These are phyloP conservation scores for Gossypium armourianum DNA, from an alignment of 441 rosid species.

Conservation along the genomic window DNA sequence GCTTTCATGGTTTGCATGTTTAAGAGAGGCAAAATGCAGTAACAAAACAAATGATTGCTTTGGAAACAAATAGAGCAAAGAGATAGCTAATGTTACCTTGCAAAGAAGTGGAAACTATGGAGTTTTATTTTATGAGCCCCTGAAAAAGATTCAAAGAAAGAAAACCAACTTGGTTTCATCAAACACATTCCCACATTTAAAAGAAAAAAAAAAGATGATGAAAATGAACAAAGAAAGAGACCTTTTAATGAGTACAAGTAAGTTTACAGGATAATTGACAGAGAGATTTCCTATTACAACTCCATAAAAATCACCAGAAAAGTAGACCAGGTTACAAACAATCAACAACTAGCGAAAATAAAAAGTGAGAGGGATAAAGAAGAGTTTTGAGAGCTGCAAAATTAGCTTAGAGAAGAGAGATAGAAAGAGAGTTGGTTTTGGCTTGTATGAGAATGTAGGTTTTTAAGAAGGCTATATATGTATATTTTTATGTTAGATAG, in stretches of 20 bases:
- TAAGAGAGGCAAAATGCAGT: background rate
- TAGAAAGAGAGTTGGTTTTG: slow-evolving; percentile 4
- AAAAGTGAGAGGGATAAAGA: slow-evolving; percentile 9
- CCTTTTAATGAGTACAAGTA: background rate
- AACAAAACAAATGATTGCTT: background rate
- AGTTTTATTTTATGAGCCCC: slow-evolving; percentile 17
- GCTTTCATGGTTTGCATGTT: background rate
- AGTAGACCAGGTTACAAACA: background rate
- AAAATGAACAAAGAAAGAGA: background rate
- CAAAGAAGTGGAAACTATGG: background rate
- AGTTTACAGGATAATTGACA: background rate
- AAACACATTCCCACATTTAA: background rate
- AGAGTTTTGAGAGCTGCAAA: slow-evolving; percentile 1
- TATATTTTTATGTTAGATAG: slow-evolving; percentile 19
- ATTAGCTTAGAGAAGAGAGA: slow-evolving; percentile 7
- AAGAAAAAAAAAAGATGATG: background rate
- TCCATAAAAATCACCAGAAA: slow-evolving; percentile 16
- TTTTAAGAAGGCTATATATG: slow-evolving; percentile 5
- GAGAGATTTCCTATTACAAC: slow-evolving; percentile 24
- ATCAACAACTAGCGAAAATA: background rate
- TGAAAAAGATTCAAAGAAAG: background rate
- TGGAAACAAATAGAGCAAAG: background rate
- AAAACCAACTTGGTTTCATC: background rate
- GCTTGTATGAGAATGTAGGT: slow-evolving; percentile 33
- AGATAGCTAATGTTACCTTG: slow-evolving; percentile 3